Base-by-base conservation (phyloP, 1,139 yeast species). In the Eremothecium coryli region DNA sequence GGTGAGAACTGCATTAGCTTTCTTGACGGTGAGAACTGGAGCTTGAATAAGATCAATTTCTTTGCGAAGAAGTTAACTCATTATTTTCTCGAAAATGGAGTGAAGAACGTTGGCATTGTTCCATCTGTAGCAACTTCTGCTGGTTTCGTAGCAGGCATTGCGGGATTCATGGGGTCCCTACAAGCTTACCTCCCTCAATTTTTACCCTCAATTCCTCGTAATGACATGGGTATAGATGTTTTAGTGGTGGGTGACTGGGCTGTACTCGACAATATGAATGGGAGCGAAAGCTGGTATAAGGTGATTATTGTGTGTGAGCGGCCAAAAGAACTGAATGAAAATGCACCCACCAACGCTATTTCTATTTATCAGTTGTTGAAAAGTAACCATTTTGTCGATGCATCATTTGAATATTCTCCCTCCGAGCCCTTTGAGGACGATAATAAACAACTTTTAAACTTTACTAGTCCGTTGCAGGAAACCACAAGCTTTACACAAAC, bases 401-500 rank as follows among this genome's bases (percentile, higher is more conserved):
- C 45, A 9, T 38, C 38, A 1, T 60, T 51, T 37, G 56, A 56
- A 17, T 51, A 59, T 25, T 45, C 48, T 1, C 68, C 70, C 4
- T 54, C 55, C 30, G 56, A 61, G 13, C n/a, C n/a, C n/a, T 64
- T 63, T 37, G 46, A 62, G 4, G 48, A 54, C 29, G 61, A 60
- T 37, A 51, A 49, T 23, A 52, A 50, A 30, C 56, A 53, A 3
- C 39, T 51, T 20, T 38, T 46, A 7, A 38, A 44, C 16, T 37
- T 45, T 6, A 39, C 53, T 4, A 44, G 53, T 2, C 41, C 46
- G 6, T 37, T 32, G 26, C 44, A 38, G 15, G 39, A 42, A 11
- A 45, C 50, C 4, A 54, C 58, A 4, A 43, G 54, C 12, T 80
- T 70, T 50, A 70, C 75, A 12, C 85, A 78, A 41, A 62, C 71